Evolutionary conservation across 31 red algal species (phyloP).

Genomic region (Odonthalia washingtoniensis): DNA sequence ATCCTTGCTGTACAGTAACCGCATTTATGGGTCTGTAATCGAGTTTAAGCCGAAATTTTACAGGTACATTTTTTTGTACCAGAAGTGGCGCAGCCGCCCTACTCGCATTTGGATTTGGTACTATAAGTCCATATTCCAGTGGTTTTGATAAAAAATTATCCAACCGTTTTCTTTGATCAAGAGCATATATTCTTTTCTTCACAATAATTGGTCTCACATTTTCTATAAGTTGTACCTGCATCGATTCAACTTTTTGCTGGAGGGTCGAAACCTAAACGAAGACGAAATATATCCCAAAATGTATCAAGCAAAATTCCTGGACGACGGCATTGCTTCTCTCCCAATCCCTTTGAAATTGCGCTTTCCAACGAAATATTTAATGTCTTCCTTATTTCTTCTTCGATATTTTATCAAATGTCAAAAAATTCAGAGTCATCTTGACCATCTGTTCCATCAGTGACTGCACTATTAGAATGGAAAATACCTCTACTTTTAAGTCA

Average conservation of each 20-base stretch:
- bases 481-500: too few relatives aligned
- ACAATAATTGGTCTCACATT: conserved; percentile 11
- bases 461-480: too few relatives aligned
- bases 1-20: conserved; percentile 26
- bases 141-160: conserved; percentile 33
- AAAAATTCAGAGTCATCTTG: too few relatives aligned
- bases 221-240: conserved; percentile 21
- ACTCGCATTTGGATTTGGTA: neutral
- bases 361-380: too few relatives aligned
- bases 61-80: conserved; percentile 31
- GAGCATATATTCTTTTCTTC: conserved; percentile 17
- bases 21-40: conserved; percentile 49
- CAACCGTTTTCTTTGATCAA: conserved; percentile 37
- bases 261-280: conserved; percentile 18
- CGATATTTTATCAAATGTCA: too few relatives aligned
- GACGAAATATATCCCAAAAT: conserved; percentile 20
- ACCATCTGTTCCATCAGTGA: too few relatives aligned
- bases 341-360: too few relatives aligned
- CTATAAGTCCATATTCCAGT: conserved; percentile 11
- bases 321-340: too few relatives aligned
- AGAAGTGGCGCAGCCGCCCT: conserved; percentile 51
- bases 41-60: conserved; percentile 29
- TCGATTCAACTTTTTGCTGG: conserved; percentile 47
- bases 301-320: too few relatives aligned
- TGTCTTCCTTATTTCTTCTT: too few relatives aligned